Conservation (phyloP, 176 grass and related monocot species). For the Rhipidocladum racemiflorum region DNA sequence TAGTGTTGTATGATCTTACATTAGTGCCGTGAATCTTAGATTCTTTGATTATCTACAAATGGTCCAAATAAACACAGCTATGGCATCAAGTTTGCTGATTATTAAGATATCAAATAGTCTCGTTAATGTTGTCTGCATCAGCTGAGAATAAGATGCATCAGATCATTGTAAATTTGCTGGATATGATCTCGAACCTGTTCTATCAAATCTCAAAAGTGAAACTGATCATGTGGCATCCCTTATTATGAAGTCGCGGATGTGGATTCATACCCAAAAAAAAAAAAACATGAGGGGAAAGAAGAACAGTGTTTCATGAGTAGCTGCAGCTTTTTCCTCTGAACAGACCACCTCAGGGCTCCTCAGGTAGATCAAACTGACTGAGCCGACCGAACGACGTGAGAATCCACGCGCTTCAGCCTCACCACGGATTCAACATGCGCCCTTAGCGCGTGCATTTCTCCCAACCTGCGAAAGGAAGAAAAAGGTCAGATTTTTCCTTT, state of each 20-base stretch:
- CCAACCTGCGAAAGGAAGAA: constrained; percentile 41
- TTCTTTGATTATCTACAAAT: constrained; percentile 26
- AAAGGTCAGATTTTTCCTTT: neutral
- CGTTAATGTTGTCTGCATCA: neutral
- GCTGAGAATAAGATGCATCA: neutral
- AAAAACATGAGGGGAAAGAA: neutral
- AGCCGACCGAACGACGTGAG: constrained; percentile 25
- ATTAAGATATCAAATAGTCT: neutral
- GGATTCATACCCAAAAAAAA: neutral
- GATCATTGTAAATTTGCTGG: neutral
- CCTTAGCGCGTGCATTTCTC: constrained; percentile 42
- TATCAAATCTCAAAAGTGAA: neutral
- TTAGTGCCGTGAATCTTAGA: constrained; percentile 4
- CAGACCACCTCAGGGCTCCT: neutral
- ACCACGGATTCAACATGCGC: constrained; percentile 56
- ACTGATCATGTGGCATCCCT: neutral
- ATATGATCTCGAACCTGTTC: neutral
- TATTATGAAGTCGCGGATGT: neutral
- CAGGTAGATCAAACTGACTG: constrained; percentile 42
- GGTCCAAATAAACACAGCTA: neutral
- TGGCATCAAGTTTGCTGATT: constrained; percentile 1
- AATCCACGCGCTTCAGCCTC: constrained; percentile 52
- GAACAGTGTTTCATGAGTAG: neutral
- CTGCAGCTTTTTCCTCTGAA: neutral
- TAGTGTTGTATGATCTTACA: constrained; percentile 5